Conservation (phyloP, 192 early-diverging fungal species). For the Coemansia sp. region DNA sequence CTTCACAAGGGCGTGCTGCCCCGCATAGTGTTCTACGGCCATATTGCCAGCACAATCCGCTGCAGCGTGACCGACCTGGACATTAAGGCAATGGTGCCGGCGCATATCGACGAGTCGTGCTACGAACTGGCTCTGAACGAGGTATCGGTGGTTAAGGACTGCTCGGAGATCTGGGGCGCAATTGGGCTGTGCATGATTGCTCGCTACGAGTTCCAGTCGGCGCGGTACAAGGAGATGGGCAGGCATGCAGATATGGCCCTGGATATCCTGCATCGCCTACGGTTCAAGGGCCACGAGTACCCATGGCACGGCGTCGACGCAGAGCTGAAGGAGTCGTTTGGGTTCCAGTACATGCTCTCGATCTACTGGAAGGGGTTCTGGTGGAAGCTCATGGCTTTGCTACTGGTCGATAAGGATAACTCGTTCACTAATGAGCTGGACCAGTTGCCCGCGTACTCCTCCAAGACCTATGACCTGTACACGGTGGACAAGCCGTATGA, state of each 20-base stretch:
- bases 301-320: slow-evolving; percentile 22
- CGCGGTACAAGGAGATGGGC: slow-evolving; percentile 35
- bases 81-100: slow-evolving; percentile 25
- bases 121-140: slow-evolving; percentile 32
- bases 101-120: slow-evolving; percentile 37
- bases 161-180: slow-evolving; percentile 29
- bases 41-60: slow-evolving; percentile 36
- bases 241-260: slow-evolving; percentile 30
- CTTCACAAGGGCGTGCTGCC: slow-evolving; percentile 37
- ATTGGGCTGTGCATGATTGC: slow-evolving; percentile 37
- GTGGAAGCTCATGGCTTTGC: slow-evolving; percentile 32
- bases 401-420: slow-evolving; percentile 19
- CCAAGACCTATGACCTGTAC: slow-evolving; percentile 41
- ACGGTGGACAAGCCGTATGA: slow-evolving; percentile 15
- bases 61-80: slow-evolving; percentile 24
- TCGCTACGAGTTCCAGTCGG: slow-evolving; percentile 43
- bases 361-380: slow-evolving; percentile 44
- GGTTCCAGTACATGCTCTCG: slow-evolving; percentile 36
- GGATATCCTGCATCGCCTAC: slow-evolving; percentile 25
- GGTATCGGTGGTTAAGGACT: slow-evolving; percentile 15
- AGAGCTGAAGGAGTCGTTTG: slow-evolving; percentile 30
- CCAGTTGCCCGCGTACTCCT: slow-evolving; percentile 32
- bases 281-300: slow-evolving; percentile 15
- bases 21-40: slow-evolving; percentile 38
- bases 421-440: slow-evolving; percentile 9